Conservation (phyloP, 2,329 filamentous ascomycete genomes). For the Rhinocladiella similis region DNA sequence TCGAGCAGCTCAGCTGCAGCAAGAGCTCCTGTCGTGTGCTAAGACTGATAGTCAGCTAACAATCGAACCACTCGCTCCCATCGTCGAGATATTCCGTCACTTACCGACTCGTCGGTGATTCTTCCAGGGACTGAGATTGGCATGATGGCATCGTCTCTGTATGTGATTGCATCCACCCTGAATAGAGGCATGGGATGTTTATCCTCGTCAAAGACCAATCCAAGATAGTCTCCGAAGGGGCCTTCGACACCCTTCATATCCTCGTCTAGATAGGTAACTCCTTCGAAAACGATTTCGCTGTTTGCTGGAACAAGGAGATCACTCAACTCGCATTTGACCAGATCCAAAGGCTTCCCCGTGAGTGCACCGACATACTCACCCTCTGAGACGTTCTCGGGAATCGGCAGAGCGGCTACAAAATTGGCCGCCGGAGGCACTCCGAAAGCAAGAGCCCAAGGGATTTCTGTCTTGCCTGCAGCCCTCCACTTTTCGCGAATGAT, state of each 20-base stretch:
- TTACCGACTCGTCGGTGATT: constrained; percentile 45
- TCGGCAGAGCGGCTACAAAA: constrained; percentile 51
- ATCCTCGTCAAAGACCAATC: constrained; percentile 47
- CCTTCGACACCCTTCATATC: constrained; percentile 38
- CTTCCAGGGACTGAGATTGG: constrained; percentile 47
- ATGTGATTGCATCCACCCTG: constrained; percentile 49
- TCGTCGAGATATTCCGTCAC: too few relatives aligned
- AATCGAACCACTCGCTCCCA: constrained; percentile 4
- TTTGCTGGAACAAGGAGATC: constrained; percentile 51
- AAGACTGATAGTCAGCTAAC: background rate
- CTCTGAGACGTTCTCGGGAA: constrained; percentile 52
- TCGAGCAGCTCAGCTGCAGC: constrained; percentile 46
- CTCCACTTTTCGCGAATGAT: constrained; percentile 51
- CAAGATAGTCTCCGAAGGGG: constrained; percentile 52
- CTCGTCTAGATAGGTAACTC: constrained; percentile 46
- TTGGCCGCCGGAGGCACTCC: constrained; percentile 53
- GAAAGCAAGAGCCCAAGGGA: constrained; percentile 50
- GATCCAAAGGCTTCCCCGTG: constrained; percentile 45
- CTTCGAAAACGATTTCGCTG: constrained; percentile 54
- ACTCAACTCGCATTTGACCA: constrained; percentile 56
- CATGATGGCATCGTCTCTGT: constrained; percentile 50
- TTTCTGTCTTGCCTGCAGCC: constrained; percentile 42
- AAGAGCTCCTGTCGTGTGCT: constrained; percentile 44
- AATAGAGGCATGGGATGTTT: constrained; percentile 41
- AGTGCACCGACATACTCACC: constrained; percentile 52